Conservation (phyloP, 2,329 filamentous ascomycete species). For the Rhexocercosporidium sp. region DNA sequence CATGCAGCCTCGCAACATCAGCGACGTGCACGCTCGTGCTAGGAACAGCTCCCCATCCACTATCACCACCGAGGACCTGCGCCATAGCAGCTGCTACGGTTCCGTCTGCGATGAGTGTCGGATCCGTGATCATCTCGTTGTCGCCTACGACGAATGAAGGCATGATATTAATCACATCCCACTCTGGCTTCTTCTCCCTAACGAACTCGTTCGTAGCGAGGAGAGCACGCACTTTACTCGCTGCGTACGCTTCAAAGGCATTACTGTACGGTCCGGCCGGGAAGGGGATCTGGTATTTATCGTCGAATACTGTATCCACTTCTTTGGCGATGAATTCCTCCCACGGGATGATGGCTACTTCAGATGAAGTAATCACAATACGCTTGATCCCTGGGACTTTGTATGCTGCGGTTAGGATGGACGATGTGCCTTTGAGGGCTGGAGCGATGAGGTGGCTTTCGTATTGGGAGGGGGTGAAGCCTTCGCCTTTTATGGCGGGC, state of each 20-base stretch:
- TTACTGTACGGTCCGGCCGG: slow-evolving; percentile 28
- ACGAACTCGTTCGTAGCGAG: slow-evolving; percentile 37
- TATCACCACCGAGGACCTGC: slow-evolving; percentile 29
- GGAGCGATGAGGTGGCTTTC: slow-evolving; percentile 41
- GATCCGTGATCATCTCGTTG: slow-evolving; percentile 32
- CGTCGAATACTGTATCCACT: slow-evolving; percentile 33
- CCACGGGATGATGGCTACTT: slow-evolving; percentile 49
- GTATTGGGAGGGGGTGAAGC: slow-evolving; percentile 54
- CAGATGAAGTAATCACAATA: slow-evolving; percentile 51
- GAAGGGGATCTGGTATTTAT: slow-evolving; percentile 30
- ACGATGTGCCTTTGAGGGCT: slow-evolving; percentile 45
- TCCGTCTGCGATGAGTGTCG: slow-evolving; percentile 26
- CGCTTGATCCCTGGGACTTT: slow-evolving; percentile 45
- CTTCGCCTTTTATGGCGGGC: slow-evolving; percentile 31
- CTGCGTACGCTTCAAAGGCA: slow-evolving; percentile 41
- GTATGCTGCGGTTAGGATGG: slow-evolving; percentile 46
- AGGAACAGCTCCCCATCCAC: slow-evolving; percentile 28
- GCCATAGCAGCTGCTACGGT: slow-evolving; percentile 28
- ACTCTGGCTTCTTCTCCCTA: slow-evolving; percentile 28
- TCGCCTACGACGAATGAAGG: slow-evolving; percentile 34
- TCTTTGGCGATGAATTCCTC: slow-evolving; percentile 31
- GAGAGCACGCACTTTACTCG: slow-evolving; percentile 40
- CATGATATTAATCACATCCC: slow-evolving; percentile 36
- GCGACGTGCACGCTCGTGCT: slow-evolving; percentile 32
- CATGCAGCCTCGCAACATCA: slow-evolving; percentile 33